These are phyloP conservation scores for Tephrocybe sp. DNA, from an alignment of 768 basidiomycete genomes.

Conservation along the genomic window DNA sequence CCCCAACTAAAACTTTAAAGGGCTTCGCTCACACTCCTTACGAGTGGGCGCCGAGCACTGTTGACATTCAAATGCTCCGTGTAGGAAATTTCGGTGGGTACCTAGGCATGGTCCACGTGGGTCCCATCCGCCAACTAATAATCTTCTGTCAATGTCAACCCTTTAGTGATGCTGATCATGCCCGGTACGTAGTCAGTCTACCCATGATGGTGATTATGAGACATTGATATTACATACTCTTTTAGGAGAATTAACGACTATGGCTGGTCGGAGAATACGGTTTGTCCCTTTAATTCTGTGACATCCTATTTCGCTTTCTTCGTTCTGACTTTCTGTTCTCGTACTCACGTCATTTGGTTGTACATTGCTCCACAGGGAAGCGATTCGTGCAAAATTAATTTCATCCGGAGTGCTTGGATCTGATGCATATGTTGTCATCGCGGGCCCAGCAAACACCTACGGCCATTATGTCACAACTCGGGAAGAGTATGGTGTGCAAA, in stretches of 20 bases:
- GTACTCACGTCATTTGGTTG: neutral
- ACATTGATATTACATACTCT: neutral
- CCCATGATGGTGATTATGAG: constrained; percentile 8
- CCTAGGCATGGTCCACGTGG: constrained; percentile 1
- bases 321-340: neutral
- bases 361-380: constrained; percentile 43
- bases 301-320: constrained; percentile 21
- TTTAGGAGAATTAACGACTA: constrained; percentile 72
- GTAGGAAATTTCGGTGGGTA: constrained; percentile 62
- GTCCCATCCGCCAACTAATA: constrained; percentile 3
- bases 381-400: constrained; percentile 62
- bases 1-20: constrained; percentile 28
- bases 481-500: constrained; percentile 72
- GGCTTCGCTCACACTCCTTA: constrained; percentile 68
- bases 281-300: constrained; percentile 28
- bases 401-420: constrained; percentile 59
- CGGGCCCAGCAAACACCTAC: constrained; percentile 83
- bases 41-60: constrained; percentile 70
- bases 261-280: constrained; percentile 77
- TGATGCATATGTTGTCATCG: constrained; percentile 72
- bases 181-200: constrained; percentile 41
- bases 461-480: constrained; percentile 69
- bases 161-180: constrained; percentile 63
- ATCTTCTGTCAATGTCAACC: constrained; percentile 5
- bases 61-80: constrained; percentile 76